Base-by-base conservation (phyloP, 1,284 basidiomycete genomes). In the Ustilago bromivora region DNA sequence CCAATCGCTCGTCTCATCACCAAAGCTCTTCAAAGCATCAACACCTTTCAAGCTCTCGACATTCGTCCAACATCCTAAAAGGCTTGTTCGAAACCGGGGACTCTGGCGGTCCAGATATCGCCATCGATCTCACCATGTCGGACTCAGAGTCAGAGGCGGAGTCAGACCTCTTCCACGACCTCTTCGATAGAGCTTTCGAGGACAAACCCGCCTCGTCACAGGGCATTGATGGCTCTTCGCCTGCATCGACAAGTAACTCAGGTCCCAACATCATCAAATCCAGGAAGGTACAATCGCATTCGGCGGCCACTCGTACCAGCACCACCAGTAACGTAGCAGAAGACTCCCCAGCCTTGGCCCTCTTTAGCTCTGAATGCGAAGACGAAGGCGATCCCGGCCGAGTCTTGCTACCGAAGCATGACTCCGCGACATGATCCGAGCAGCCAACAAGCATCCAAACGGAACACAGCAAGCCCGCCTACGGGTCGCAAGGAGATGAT, bases 121-220 rank as follows among this genome's bases (percentile, higher is more conserved):
- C 31, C 34, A 49, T 49, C 34, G 61, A 72, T 9, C 52, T 57
- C 19, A 57, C 64, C 51, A 57, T 36, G 32, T 56, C 52, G 4
- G 60, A 60, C 17, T 57, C 71, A 4, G 61, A 61, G 11, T 35
- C 54, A 10, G 65, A 66, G 5, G 43, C 57, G 0, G 71, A 65
- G 32, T 54, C 52, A 0, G 70, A 64, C 54, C 46, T 57, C 0
- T 66, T 60, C 17, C 41, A 66, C 35, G 53, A 63, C 47, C 36
- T 41, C 19, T 15, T 23, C 12, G 17, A 11, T 3, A 55, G 58
- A 7, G 10, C 47, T 6, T 41, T 41, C 8, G 31, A 15, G 12
- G 65, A 64, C 17, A 64, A 61, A 5, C 61, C 65, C 1, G 12
- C 23, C n/a, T 72, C 71, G 12, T 64, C 57, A 4, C 49, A 53